These are phyloP conservation scores for Cryptococcus deneoformans DNA, from an alignment of 1,284 basidiomycete species.

Conservation along the genomic window DNA sequence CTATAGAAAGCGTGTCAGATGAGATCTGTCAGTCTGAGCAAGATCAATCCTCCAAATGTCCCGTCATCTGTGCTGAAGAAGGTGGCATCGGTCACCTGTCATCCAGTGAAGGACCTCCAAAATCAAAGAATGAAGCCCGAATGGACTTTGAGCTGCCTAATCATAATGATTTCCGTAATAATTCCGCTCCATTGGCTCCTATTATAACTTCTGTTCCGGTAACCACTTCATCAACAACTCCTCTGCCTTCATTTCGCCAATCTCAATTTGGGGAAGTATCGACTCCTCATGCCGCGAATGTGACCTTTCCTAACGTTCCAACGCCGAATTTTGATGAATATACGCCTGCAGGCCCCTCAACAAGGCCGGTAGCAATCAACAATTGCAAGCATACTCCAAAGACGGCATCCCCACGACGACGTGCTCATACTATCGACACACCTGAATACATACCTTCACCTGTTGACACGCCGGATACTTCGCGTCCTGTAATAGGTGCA, in stretches of 20 bases:
- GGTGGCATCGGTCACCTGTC: no score
- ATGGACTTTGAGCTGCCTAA: no score
- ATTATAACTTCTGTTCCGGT: no score
- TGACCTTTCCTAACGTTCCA: constrained; percentile 16
- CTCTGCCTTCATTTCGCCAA: constrained; percentile 9
- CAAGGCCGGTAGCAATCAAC: background rate
- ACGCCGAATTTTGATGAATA: constrained; percentile 10
- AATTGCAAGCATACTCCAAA: background rate
- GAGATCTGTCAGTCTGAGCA: no score
- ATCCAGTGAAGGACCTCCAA: no score
- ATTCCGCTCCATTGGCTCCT: no score
- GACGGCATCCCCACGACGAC: background rate
- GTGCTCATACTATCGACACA: constrained; percentile 6
- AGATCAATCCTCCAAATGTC: no score
- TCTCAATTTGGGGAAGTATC: constrained; percentile 11
- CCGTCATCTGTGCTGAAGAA: no score
- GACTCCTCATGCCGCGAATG: constrained; percentile 8
- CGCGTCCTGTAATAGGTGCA: background rate
- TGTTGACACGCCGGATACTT: constrained; percentile 22
- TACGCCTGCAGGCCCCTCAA: background rate
- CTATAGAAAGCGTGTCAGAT: no score
- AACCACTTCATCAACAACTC: background rate
- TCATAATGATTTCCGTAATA: no score
- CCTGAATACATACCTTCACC: constrained; percentile 26
- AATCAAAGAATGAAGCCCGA: no score